Evolutionary conservation across 1,284 basidiomycete genomes (phyloP).

Genomic region (Athelia sp.): DNA sequence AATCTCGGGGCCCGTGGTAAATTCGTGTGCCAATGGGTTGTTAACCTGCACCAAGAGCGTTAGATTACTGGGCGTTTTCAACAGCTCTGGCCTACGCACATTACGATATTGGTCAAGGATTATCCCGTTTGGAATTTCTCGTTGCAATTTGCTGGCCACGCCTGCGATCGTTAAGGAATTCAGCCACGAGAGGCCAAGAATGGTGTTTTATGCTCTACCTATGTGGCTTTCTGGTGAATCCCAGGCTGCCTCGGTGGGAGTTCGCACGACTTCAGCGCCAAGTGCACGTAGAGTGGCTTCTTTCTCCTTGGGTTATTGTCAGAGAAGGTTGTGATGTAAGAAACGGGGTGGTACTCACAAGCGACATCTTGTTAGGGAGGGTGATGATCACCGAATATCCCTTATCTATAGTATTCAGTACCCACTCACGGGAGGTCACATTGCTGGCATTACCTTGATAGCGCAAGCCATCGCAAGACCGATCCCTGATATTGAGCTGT

Average conservation of each 20-base stretch:
- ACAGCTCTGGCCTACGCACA: slow-evolving; percentile 33
- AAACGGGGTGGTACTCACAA: slow-evolving; percentile 36
- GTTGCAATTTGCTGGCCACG: slow-evolving; percentile 74
- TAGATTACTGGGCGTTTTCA: not conserved
- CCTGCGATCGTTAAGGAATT: slow-evolving; percentile 80
- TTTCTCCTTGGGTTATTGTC: slow-evolving; percentile 63
- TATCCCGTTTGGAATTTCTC: slow-evolving; percentile 79
- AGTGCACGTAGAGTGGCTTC: slow-evolving; percentile 88
- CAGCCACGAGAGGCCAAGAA: slow-evolving; percentile 58
- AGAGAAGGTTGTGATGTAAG: not conserved
- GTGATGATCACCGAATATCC: slow-evolving; percentile 93
- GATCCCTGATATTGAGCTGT: slow-evolving; percentile 55
- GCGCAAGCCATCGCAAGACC: slow-evolving; percentile 90
- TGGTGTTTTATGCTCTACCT: slow-evolving; percentile 52
- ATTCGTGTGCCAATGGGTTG: slow-evolving; percentile 89
- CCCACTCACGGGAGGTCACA: slow-evolving; percentile 14
- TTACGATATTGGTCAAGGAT: slow-evolving; percentile 91
- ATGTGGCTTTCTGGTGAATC: slow-evolving; percentile 86
- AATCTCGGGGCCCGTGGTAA: slow-evolving; percentile 87
- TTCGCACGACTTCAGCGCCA: slow-evolving; percentile 92
- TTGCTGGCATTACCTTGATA: slow-evolving; percentile 62
- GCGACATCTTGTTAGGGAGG: slow-evolving; percentile 94
- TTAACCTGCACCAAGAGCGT: slow-evolving; percentile 43
- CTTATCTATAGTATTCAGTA: slow-evolving; percentile 83
- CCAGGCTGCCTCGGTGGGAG: slow-evolving; percentile 87